These are phyloP conservation scores for Suillus subaureus DNA, from an alignment of 768 basidiomycete genomes.

Conservation along the genomic window DNA sequence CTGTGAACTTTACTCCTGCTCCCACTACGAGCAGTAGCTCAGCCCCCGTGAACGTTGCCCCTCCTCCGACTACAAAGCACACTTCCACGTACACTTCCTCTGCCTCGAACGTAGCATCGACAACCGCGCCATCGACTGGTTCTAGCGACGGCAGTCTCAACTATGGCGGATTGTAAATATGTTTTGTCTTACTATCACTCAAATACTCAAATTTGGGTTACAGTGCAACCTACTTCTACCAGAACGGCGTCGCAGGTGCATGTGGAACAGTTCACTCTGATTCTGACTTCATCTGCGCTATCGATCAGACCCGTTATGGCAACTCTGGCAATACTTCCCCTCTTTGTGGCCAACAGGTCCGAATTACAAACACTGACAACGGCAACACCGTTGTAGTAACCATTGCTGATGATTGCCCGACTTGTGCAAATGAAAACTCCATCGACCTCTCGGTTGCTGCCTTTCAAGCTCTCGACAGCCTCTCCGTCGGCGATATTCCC, in stretches of 20 bases:
- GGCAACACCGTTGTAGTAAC: constrained; percentile 56
- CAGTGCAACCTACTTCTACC: constrained; percentile 70
- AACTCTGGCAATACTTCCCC: constrained; percentile 45
- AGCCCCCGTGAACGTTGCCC: not conserved
- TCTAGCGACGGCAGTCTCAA: constrained; percentile 29
- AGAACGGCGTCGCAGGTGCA: constrained; percentile 74
- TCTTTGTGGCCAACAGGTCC: constrained; percentile 67
- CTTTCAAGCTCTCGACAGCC: constrained; percentile 58
- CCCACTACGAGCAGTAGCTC: not conserved
- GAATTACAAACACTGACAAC: constrained; percentile 59
- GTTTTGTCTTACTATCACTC: not conserved
- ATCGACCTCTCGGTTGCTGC: constrained; percentile 76
- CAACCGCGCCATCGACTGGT: not conserved
- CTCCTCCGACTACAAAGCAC: not conserved
- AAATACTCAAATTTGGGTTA: constrained; percentile 5
- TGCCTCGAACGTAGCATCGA: not conserved
- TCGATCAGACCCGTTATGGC: constrained; percentile 60
- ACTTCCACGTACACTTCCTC: constrained; percentile 1
- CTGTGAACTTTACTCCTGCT: not conserved
- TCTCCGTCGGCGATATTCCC: constrained; percentile 52
- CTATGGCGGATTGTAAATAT: constrained; percentile 47
- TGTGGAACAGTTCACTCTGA: constrained; percentile 71
- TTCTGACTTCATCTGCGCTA: constrained; percentile 58
- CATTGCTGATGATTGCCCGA: constrained; percentile 83
- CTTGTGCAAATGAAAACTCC: constrained; percentile 64